Evolutionary conservation across 2,329 filamentous ascomycete genomes (phyloP).

Genomic region (Lomentospora prolificans): DNA sequence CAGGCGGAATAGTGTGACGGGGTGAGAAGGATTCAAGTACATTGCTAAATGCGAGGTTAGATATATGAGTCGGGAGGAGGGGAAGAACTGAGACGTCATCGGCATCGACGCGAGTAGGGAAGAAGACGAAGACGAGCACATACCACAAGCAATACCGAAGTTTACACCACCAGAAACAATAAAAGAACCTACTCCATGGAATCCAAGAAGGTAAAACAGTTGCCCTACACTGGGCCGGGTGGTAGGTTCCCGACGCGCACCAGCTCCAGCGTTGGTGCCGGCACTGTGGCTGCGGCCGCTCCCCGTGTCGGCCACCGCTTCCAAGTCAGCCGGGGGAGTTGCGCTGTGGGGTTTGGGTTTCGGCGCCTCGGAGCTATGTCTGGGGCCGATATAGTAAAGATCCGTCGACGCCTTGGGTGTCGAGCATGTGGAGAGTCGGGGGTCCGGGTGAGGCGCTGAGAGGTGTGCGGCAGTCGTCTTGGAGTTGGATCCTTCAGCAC

Average conservation of each 20-base stretch:
- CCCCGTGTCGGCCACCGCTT: background rate
- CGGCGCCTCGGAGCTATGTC: background rate
- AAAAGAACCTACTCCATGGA: slow-evolving; percentile 36
- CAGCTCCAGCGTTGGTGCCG: too few species aligned
- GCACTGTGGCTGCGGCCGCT: background rate
- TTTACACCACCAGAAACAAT: slow-evolving; percentile 40
- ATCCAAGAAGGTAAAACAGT: slow-evolving; percentile 36
- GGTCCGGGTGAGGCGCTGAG: background rate
- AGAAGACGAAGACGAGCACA: slow-evolving; percentile 11
- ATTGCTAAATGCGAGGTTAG: slow-evolving; percentile 25
- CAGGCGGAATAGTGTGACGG: slow-evolving; percentile 37
- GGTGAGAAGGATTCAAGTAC: slow-evolving; percentile 29
- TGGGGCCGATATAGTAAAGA: background rate
- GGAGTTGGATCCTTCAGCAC: background rate
- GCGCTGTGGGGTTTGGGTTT: background rate
- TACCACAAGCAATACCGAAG: slow-evolving; percentile 42
- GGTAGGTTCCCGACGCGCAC: background rate
- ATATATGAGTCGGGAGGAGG: too few species aligned
- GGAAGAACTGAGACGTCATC: too few species aligned
- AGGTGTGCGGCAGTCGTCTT: background rate
- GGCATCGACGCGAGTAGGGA: background rate
- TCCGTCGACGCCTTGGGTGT: background rate
- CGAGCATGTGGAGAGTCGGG: background rate
- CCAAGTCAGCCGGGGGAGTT: background rate
- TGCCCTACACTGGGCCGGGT: slow-evolving; percentile 29